phyloP scores from a whole-genome alignment of 225 moss, liverwort and hornwort genomes.

The Physcomitrium patens region DNA sequence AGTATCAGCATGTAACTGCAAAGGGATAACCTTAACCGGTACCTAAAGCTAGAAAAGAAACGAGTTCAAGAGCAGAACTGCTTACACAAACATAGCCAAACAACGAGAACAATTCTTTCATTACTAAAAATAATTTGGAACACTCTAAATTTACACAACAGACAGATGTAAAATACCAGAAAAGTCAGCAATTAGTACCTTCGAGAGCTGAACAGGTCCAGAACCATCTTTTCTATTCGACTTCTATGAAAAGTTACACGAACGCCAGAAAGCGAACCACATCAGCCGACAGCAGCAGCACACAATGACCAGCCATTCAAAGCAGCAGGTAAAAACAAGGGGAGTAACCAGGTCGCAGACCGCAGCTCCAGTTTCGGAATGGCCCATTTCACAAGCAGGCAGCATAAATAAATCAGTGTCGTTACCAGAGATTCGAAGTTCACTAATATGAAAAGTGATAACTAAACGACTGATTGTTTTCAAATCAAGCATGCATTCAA shows the following conservation, averaged over 20 bases:
- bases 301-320: slow-evolving; percentile 80
- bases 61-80: neutral
- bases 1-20: slow-evolving; percentile 13
- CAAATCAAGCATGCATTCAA: slow-evolving; percentile 8
- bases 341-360: slow-evolving; percentile 88
- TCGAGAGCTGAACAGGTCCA: slow-evolving; percentile 94
- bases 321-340: slow-evolving; percentile 69
- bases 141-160: neutral
- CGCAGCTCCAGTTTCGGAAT: slow-evolving; percentile 99
- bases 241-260: slow-evolving; percentile 63
- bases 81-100: slow-evolving; percentile 1
- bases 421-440: slow-evolving; percentile 18
- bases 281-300: slow-evolving; percentile 69
- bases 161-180: neutral
- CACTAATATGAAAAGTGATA: no score
- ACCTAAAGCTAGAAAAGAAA: neutral
- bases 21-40: neutral
- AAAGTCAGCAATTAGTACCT: slow-evolving; percentile 49
- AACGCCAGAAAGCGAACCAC: slow-evolving; percentile 56
- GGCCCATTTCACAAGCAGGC: slow-evolving; percentile 99
- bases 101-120: neutral
- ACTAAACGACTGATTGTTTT: neutral
- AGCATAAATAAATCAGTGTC: slow-evolving; percentile 94
- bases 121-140: neutral
- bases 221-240: slow-evolving; percentile 65